Evolutionary conservation across 2,329 filamentous ascomycete species (phyloP).

Genomic region (Cladosporium sp.): DNA sequence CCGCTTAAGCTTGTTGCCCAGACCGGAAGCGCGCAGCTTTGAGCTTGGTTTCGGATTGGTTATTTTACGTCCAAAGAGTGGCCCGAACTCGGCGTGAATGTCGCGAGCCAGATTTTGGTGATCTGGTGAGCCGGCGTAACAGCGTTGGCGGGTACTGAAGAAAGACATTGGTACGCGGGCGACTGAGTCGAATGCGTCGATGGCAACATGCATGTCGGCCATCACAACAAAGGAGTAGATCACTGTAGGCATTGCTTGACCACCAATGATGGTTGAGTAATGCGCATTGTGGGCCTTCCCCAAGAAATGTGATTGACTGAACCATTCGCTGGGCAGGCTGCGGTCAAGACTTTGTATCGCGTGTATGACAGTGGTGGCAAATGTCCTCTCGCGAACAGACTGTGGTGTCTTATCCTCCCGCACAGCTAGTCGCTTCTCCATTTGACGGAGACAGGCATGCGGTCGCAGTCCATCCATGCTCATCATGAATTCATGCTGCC

Average conservation of each 20-base stretch:
- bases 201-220: conserved; percentile 29
- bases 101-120: conserved; percentile 41
- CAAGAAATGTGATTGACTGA: conserved; percentile 42
- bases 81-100: conserved; percentile 45
- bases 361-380: conserved; percentile 33
- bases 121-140: conserved; percentile 42
- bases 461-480: conserved; percentile 30
- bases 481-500: conserved; percentile 30
- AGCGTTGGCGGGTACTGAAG: conserved; percentile 41
- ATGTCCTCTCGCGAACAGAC: conserved; percentile 31
- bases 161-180: conserved; percentile 40
- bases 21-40: not conserved
- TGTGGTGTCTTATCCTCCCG: conserved; percentile 11
- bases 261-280: conserved; percentile 24
- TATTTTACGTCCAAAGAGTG: conserved; percentile 31
- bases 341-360: conserved; percentile 28
- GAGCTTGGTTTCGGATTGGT: conserved; percentile 12
- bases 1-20: conserved; percentile 4
- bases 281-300: conserved; percentile 35
- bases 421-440: conserved; percentile 15
- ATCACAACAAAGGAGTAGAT: conserved; percentile 42
- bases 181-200: conserved; percentile 24
- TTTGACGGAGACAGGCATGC: conserved; percentile 9
- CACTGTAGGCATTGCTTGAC: conserved; percentile 30
- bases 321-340: conserved; percentile 37